These are phyloP conservation scores for Sarcomyxa edulis DNA, from an alignment of 768 basidiomycete species.

Conservation along the genomic window DNA sequence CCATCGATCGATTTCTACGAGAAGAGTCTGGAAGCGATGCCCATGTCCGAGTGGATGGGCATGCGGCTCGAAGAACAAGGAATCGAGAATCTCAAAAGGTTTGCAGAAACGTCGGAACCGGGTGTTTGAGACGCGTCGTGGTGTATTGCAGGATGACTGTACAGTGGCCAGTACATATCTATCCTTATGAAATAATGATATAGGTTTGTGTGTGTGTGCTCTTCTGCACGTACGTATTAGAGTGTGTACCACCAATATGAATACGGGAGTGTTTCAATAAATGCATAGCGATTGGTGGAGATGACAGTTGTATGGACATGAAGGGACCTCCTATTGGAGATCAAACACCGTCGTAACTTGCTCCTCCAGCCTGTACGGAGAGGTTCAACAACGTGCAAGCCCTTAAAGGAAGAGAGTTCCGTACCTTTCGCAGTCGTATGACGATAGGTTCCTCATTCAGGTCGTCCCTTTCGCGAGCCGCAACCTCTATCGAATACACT, in stretches of 20 bases:
- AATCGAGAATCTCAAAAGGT: constrained; percentile 53
- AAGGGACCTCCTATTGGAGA: too few relatives aligned
- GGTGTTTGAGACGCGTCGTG: too few relatives aligned
- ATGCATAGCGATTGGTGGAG: too few relatives aligned
- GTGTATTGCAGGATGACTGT: too few relatives aligned
- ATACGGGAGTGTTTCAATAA: too few relatives aligned
- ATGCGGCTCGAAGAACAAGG: constrained; percentile 75
- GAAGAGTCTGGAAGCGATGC: constrained; percentile 69
- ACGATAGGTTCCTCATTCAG: constrained; percentile 87
- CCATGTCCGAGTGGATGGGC: constrained; percentile 84
- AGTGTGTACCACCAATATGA: too few relatives aligned
- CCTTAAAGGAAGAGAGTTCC: constrained; percentile 12
- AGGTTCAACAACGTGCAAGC: constrained; percentile 2
- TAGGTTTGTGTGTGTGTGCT: too few relatives aligned
- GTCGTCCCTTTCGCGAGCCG: constrained; percentile 79
- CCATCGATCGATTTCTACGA: constrained; percentile 92
- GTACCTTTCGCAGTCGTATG: constrained; percentile 73
- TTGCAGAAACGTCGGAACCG: constrained; percentile 30
- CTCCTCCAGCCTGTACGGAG: constrained; percentile 67
- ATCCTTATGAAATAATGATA: too few relatives aligned
- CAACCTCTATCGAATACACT: constrained; percentile 82
- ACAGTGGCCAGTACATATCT: too few relatives aligned
- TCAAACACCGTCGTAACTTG: constrained; percentile 84
- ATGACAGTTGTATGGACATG: too few relatives aligned
- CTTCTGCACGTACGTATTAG: too few relatives aligned